phyloP scores from a whole-genome alignment of 164 flowering plant species.

The Sextonia rubra region DNA sequence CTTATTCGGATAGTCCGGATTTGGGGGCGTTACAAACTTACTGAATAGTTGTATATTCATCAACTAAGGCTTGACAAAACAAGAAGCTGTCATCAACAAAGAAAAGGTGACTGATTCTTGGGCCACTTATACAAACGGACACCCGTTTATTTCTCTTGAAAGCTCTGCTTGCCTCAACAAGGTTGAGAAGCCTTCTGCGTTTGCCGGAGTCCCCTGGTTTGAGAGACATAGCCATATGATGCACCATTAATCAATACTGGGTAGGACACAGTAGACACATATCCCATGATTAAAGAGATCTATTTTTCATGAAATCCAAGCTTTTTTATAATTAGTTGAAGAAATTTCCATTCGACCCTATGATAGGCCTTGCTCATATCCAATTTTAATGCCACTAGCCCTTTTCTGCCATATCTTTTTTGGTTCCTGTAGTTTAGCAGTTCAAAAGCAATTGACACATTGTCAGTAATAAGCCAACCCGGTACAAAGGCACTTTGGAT shows the following conservation, averaged over 20 bases:
- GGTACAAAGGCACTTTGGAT: not conserved
- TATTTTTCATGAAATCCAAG: not conserved
- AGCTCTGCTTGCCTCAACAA: not conserved
- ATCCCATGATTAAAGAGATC: no score
- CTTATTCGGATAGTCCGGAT: no score
- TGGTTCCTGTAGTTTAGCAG: not conserved
- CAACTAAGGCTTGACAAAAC: no score
- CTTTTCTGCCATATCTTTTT: not conserved
- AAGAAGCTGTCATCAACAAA: no score
- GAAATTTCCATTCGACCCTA: not conserved
- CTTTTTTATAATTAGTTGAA: no score
- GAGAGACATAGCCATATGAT: not conserved
- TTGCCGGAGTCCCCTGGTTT: not conserved
- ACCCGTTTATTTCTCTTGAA: not conserved
- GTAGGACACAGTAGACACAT: no score
- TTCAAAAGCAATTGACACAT: not conserved
- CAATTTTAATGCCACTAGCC: no score
- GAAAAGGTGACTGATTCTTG: no score
- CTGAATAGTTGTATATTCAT: no score
- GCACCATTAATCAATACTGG: not conserved
- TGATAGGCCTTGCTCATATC: not conserved
- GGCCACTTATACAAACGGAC: not conserved
- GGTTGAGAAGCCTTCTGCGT: not conserved
- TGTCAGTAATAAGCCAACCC: not conserved
- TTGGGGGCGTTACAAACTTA: no score